A percentile compares a stretch with the other conserved stretches of the same genome.
phyloP scores from a whole-genome alignment of 345 rosid genomes.

The Ricinus communis region DNA sequence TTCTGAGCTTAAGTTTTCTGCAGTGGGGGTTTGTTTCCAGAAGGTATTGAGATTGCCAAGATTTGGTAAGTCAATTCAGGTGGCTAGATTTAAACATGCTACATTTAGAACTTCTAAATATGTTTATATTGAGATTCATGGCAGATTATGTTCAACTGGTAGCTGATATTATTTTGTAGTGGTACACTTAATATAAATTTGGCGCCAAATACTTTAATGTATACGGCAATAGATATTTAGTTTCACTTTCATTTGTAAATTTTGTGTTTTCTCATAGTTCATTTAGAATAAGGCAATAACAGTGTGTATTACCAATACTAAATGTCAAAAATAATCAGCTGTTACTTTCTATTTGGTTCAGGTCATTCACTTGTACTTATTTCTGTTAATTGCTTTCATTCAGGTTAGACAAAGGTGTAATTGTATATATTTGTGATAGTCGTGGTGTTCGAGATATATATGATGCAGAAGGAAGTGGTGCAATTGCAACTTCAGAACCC shows the following conservation, averaged over 20 bases:
- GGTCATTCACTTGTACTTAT: neutral
- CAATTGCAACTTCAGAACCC: constrained; percentile 76
- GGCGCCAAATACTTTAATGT: neutral
- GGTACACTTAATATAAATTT: neutral
- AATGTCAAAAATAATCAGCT: neutral
- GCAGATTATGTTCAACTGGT: too few relatives aligned
- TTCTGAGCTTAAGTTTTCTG: constrained; percentile 51
- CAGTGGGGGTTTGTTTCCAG: constrained; percentile 97
- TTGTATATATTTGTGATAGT: constrained; percentile 86
- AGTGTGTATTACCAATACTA: neutral
- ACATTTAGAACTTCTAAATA: neutral
- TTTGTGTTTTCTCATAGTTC: neutral
- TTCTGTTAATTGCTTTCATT: constrained; percentile 13
- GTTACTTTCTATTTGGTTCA: neutral
- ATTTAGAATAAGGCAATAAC: neutral
- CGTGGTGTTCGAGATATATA: constrained; percentile 86
- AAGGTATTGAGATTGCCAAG: constrained; percentile 94
- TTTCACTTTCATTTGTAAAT: neutral
- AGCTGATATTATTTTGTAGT: neutral
- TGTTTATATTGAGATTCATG: neutral
- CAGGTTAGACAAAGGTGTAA: constrained; percentile 97
- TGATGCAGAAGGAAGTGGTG: constrained; percentile 84
- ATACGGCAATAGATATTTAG: neutral
- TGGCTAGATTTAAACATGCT: neutral
- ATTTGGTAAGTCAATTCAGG: constrained; percentile 59